Base-by-base conservation (phyloP, 2,329 filamentous ascomycete genomes). In the Diaporthe citri region DNA sequence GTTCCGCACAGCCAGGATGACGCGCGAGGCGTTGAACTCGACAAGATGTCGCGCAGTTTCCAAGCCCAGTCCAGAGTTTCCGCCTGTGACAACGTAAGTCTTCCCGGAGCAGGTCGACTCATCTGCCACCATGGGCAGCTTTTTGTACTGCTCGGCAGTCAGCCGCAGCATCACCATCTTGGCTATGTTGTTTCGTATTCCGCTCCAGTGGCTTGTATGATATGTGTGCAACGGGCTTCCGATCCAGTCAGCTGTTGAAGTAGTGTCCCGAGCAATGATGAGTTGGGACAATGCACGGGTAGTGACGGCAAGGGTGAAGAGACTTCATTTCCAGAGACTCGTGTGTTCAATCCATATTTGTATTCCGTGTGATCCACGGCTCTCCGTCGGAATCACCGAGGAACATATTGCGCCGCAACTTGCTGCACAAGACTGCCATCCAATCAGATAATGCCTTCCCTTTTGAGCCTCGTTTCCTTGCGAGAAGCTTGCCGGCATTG, bases 31-130 rank as follows among this genome's bases (percentile, higher is more conserved):
- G 15, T 12, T 17, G 66, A 46, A 70, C n/a, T 51, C 17, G 43
- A 70, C 41, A 46, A 70, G 66, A 13, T 70, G 66, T 28, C 66
- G 15, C 10, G 66, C 66, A 55, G 66, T 70, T n/a, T 70, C 66
- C 51, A 70, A 17, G 22, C 66, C 66, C 22, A 70, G 41, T 3
- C 66, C 66, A n/a, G 34, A 36, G 46, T 70, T 70, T 25, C 41
- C 17, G 12, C 66, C 66, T 52, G 66, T 70, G 34, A 70, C 25
- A 17, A 70, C 52, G 12, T 70, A 70, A 6, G 66, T 70, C 46
- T 70, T 70, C 10, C 66, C 66, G 20, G 41, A 36, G 46, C 66
- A 70, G 4, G 46, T 51, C 15, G 34, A 39, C 15, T 28, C 43
- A 10, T 70, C 66, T 46, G 51, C 48, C 22, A 52, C 13, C 1